These are phyloP conservation scores for Saccharata proteae DNA, from an alignment of 2,329 filamentous ascomycete species.

Conservation along the genomic window DNA sequence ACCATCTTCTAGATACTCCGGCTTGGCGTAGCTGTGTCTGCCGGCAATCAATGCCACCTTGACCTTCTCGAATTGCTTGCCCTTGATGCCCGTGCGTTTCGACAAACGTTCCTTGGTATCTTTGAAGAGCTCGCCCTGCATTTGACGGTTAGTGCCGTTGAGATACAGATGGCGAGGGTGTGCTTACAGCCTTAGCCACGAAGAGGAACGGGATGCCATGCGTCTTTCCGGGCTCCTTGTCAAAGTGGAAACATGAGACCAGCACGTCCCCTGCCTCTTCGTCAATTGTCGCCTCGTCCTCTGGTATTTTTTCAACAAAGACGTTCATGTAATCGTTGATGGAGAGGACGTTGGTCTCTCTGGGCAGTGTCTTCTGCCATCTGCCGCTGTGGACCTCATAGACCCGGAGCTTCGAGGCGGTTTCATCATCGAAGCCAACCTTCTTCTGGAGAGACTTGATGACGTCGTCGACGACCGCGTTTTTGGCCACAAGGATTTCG, in stretches of 20 bases:
- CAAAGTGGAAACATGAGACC: constrained; percentile 61
- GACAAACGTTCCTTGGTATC: constrained; percentile 93
- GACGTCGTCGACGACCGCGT: constrained; percentile 67
- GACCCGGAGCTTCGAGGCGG: constrained; percentile 59
- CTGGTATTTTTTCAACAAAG: constrained; percentile 68
- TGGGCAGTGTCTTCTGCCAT: constrained; percentile 64
- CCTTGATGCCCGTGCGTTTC: constrained; percentile 86
- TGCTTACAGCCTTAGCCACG: constrained; percentile 61
- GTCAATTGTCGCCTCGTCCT: constrained; percentile 47
- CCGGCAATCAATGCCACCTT: constrained; percentile 73
- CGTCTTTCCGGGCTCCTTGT: constrained; percentile 70
- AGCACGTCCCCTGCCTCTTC: constrained; percentile 3
- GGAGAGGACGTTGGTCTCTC: constrained; percentile 61
- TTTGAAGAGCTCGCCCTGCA: constrained; percentile 67
- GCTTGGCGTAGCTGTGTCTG: constrained; percentile 56
- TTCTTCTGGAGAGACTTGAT: constrained; percentile 68
- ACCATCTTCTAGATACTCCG: constrained; percentile 82
- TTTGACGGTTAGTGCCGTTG: constrained; percentile 13
- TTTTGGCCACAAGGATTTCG: constrained; percentile 81
- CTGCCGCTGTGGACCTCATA: constrained; percentile 77
- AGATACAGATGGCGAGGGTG: neutral
- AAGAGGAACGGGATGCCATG: constrained; percentile 92
- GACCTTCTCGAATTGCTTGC: constrained; percentile 97
- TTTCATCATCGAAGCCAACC: constrained; percentile 64
- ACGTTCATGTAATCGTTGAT: constrained; percentile 78